phyloP scores from a whole-genome alignment of 2,329 filamentous ascomycete species.

The Drechslerella dactyloides region DNA sequence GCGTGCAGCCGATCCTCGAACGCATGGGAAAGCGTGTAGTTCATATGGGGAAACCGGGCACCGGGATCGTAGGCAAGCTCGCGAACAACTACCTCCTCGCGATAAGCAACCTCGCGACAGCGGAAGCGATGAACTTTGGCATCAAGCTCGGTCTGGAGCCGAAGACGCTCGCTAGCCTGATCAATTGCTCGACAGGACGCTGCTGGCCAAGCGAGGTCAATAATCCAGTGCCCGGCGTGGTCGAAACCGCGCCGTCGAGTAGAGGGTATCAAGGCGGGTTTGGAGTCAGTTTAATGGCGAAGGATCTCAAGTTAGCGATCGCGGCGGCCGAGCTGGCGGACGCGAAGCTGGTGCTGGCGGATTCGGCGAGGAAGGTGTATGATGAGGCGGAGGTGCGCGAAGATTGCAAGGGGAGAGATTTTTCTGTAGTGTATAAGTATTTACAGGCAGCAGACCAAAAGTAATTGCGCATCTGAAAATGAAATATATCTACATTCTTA shows the following conservation, averaged over 20 bases:
- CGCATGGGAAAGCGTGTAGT: constrained; percentile 86
- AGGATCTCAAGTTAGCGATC: constrained; percentile 76
- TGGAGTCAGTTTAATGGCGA: constrained; percentile 78
- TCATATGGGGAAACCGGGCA: constrained; percentile 82
- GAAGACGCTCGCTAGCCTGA: constrained; percentile 75
- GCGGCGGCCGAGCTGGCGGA: constrained; percentile 72
- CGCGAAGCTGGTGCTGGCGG: constrained; percentile 70
- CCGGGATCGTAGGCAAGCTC: constrained; percentile 87
- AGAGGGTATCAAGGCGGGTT: constrained; percentile 80
- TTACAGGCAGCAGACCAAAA: constrained; percentile 64
- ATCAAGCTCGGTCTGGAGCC: constrained; percentile 68
- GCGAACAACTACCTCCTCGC: constrained; percentile 97
- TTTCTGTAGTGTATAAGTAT: constrained; percentile 80
- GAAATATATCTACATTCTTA: too few relatives aligned
- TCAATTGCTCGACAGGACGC: constrained; percentile 90
- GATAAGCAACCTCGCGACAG: constrained; percentile 81
- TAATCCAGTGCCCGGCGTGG: constrained; percentile 79
- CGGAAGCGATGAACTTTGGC: constrained; percentile 72
- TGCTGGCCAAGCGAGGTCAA: constrained; percentile 98
- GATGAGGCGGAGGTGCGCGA: constrained; percentile 69
- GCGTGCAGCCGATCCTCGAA: constrained; percentile 72
- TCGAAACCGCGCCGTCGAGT: constrained; percentile 61
- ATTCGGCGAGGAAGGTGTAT: constrained; percentile 71
- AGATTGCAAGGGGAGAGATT: constrained; percentile 72
- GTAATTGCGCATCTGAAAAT: not conserved